Conservation (phyloP, 1,284 basidiomycete genomes). For the Ganoderma lucidum region DNA sequence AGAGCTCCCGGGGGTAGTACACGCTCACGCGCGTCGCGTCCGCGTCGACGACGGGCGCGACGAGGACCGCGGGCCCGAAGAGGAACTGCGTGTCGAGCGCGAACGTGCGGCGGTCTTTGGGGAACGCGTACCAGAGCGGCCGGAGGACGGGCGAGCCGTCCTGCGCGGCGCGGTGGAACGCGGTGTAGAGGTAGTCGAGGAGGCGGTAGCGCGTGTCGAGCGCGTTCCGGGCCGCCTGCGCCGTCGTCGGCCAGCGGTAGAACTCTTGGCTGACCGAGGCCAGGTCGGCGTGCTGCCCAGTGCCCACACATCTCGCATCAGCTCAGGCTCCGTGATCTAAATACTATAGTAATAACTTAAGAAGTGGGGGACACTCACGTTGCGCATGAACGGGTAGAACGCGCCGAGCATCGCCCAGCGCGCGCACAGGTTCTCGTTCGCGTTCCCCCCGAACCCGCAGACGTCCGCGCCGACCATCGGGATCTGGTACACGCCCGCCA, state of each 20-base stretch:
- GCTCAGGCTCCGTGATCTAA: neutral
- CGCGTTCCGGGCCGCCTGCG: constrained; percentile 66
- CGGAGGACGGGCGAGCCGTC: constrained; percentile 70
- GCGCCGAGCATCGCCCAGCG: constrained; percentile 75
- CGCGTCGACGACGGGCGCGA: constrained; percentile 73
- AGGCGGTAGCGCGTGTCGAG: constrained; percentile 72
- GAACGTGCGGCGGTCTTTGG: constrained; percentile 64
- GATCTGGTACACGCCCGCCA: constrained; percentile 69
- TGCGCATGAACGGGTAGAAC: constrained; percentile 78
- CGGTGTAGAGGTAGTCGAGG: constrained; percentile 77
- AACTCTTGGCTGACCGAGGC: constrained; percentile 69
- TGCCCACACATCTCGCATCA: neutral
- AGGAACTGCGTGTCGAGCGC: constrained; percentile 73
- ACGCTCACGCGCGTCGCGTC: constrained; percentile 61
- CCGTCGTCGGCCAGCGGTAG: constrained; percentile 67
- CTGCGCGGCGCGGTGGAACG: constrained; percentile 64
- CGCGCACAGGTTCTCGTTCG: constrained; percentile 70
- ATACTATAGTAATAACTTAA: neutral
- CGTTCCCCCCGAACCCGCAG: constrained; percentile 67
- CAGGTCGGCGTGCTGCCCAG: constrained; percentile 56
- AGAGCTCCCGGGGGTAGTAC: constrained; percentile 70
- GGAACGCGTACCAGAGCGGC: constrained; percentile 73
- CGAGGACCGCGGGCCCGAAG: constrained; percentile 70
- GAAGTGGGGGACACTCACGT: constrained; percentile 49
- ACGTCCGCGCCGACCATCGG: constrained; percentile 78